Evolutionary conservation across 768 basidiomycete species (phyloP).

Genomic region (Suillus occidentalis): DNA sequence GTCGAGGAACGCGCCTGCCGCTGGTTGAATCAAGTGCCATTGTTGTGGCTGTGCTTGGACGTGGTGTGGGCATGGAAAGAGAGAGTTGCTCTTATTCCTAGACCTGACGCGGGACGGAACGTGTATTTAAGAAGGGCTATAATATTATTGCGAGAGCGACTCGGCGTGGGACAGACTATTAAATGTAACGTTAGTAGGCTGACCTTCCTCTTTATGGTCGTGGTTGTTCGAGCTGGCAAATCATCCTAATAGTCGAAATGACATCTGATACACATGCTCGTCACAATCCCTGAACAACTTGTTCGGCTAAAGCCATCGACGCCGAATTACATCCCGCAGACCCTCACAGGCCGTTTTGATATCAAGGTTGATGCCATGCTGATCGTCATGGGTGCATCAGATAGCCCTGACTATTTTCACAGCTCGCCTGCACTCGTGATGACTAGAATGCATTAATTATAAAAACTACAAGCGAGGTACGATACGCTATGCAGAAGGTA

Average conservation of each 20-base stretch:
- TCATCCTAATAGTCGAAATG: neutral
- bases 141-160: conserved; percentile 4
- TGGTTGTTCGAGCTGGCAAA: conserved; percentile 1
- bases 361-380: neutral
- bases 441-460: neutral
- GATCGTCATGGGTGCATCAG: neutral
- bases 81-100: conserved; percentile 13
- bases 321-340: neutral
- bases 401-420: neutral
- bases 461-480: neutral
- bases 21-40: conserved; percentile 30
- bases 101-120: neutral
- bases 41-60: conserved; percentile 19
- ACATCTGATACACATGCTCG: neutral
- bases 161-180: conserved; percentile 13
- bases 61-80: conserved; percentile 24
- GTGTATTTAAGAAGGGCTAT: conserved; percentile 4
- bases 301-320: neutral
- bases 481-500: neutral
- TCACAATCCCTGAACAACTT: neutral
- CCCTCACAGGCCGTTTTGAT: neutral
- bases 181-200: conserved; percentile 1
- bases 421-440: neutral
- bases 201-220: neutral
- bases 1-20: conserved; percentile 36